Conservation (phyloP, 129 eudicot genomes). For the Scalesia atractyloides region DNA sequence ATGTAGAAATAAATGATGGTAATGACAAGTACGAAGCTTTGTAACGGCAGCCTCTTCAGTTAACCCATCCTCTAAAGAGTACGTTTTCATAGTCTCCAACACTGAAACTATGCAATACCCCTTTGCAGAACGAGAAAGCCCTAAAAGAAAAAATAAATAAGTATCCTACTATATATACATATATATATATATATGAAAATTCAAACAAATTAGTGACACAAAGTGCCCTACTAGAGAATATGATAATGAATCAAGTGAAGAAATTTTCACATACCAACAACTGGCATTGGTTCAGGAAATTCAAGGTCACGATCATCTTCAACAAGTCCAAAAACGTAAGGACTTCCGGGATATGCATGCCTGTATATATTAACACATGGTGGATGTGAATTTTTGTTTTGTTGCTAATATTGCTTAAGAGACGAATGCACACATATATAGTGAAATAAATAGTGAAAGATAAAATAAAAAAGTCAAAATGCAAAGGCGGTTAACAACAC, state of each 20-base stretch:
- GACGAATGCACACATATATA: neutral
- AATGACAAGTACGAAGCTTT: conserved; percentile 88
- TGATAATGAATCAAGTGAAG: conserved; percentile 17
- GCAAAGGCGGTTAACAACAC: conserved; percentile 10
- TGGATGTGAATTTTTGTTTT: neutral
- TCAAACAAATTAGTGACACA: neutral
- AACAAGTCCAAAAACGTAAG: conserved; percentile 93
- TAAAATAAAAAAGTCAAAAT: neutral
- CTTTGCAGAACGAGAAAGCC: conserved; percentile 91
- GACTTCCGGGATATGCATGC: conserved; percentile 99
- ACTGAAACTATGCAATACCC: conserved; percentile 82
- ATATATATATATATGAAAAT: neutral
- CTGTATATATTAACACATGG: conserved; percentile 37
- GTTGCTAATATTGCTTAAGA: neutral
- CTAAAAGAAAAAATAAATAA: conserved; percentile 33
- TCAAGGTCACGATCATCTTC: conserved; percentile 85
- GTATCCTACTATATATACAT: neutral
- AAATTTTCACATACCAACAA: conserved; percentile 62
- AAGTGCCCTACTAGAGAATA: neutral
- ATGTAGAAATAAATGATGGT: conserved; percentile 89
- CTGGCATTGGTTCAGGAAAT: conserved; percentile 99
- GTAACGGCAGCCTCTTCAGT: conserved; percentile 97
- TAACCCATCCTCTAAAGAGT: conserved; percentile 72
- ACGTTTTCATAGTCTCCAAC: conserved; percentile 96
- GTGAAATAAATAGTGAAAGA: neutral